Evolutionary conservation across 805 yeast species (phyloP).

Genomic region (Ogataea glucozyma): DNA sequence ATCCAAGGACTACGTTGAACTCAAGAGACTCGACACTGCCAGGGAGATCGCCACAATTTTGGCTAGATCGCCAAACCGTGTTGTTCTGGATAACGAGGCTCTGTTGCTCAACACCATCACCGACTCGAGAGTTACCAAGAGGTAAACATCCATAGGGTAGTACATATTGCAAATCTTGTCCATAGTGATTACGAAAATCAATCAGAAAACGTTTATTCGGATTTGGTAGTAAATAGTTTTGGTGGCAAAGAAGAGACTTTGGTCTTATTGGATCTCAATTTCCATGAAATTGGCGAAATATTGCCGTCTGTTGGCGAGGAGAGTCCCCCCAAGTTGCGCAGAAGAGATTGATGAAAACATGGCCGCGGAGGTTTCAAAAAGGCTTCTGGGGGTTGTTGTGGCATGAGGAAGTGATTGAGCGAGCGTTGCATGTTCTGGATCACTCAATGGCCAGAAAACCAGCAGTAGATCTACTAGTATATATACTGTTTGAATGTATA

Average conservation of each 20-base stretch:
- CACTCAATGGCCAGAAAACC: neutral
- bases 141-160: too few relatives aligned
- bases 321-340: neutral
- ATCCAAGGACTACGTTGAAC: slow-evolving; percentile 92
- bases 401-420: too few relatives aligned
- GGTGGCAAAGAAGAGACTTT: neutral
- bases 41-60: slow-evolving; percentile 89
- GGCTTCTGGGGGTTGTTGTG: neutral
- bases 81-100: slow-evolving; percentile 88
- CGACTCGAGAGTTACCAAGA: slow-evolving; percentile 59
- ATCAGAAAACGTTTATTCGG: neutral
- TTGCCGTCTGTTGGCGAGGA: slow-evolving; percentile 11
- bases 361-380: slow-evolving; percentile 2
- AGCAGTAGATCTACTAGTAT: too few relatives aligned
- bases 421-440: neutral
- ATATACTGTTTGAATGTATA: too few relatives aligned
- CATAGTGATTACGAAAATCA: slow-evolving; percentile 12
- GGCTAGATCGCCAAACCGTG: slow-evolving; percentile 86
- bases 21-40: slow-evolving; percentile 96
- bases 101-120: slow-evolving; percentile 84
- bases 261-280: neutral
- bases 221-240: neutral
- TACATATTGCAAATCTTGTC: slow-evolving; percentile 15
- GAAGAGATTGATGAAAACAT: neutral
- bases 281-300: slow-evolving; percentile 4